These are phyloP conservation scores for Jatropha multifida DNA, from an alignment of 441 rosid species.

Conservation along the genomic window DNA sequence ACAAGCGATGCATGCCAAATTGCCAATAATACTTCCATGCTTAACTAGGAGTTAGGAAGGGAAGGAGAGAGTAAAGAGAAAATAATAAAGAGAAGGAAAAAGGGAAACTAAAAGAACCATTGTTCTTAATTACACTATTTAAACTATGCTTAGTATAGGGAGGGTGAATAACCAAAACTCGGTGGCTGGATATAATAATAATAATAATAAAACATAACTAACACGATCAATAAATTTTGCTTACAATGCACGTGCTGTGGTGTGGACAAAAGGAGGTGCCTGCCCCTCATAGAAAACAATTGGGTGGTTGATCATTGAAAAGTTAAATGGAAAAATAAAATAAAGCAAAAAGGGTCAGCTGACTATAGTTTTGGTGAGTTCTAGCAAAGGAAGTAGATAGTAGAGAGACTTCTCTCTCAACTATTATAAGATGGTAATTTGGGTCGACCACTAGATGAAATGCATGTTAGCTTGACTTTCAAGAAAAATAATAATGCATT, in stretches of 20 bases:
- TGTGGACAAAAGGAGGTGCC: constrained; percentile 10
- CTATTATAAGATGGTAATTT: neutral
- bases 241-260: constrained; percentile 27
- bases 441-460: constrained; percentile 26
- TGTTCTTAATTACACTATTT: too few relatives aligned
- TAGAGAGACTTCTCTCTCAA: constrained; percentile 1
- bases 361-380: constrained; percentile 3
- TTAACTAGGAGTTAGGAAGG: neutral
- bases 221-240: neutral
- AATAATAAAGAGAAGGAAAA: neutral
- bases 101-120: too few relatives aligned
- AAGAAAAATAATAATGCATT: constrained; percentile 29
- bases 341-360: constrained; percentile 13
- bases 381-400: constrained; percentile 5
- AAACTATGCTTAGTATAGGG: too few relatives aligned
- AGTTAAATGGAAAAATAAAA: neutral
- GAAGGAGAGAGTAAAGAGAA: neutral
- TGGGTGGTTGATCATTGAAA: constrained; percentile 8
- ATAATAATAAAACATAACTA: too few relatives aligned
- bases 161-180: neutral
- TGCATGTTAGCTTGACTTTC: constrained; percentile 22
- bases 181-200: neutral
- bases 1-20: neutral
- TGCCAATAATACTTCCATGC: neutral
- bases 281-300: constrained; percentile 4